Conservation (phyloP, 768 basidiomycete species). For the Tulasnella calospora region DNA sequence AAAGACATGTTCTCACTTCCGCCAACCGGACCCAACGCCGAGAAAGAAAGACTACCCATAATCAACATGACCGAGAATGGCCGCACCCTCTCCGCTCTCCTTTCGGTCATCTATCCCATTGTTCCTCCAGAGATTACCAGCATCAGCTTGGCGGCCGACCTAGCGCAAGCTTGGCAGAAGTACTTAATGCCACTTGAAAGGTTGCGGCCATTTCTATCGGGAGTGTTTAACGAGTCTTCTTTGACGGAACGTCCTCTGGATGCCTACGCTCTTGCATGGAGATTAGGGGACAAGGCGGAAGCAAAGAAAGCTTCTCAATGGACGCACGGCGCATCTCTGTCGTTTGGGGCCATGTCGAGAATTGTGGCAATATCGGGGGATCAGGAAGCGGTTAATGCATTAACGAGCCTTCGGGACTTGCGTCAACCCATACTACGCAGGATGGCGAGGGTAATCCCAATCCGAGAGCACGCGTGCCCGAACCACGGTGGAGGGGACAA, state of each 20-base stretch:
- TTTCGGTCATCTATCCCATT: constrained; percentile 1
- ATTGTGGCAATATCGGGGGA: background rate
- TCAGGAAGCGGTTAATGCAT: background rate
- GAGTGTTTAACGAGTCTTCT: background rate
- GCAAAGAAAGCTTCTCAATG: background rate
- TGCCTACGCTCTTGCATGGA: constrained; percentile 16
- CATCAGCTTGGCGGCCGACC: background rate
- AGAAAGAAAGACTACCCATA: background rate
- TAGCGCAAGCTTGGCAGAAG: background rate
- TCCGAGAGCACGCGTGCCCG: background rate
- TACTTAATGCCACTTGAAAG: background rate
- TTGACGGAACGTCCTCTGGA: background rate
- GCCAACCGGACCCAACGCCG: constrained; percentile 26
- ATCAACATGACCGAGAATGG: background rate
- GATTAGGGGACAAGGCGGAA: background rate
- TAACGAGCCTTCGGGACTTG: background rate
- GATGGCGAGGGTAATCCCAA: background rate
- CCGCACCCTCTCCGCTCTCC: background rate
- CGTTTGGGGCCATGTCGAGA: background rate
- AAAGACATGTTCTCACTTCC: constrained; percentile 45
- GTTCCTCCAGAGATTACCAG: too few species aligned
- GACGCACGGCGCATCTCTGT: background rate
- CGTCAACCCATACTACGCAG: background rate
- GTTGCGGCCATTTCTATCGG: background rate
- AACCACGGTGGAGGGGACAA: background rate